Conservation (phyloP, 345 rosid genomes). For the Brassica nigra region DNA sequence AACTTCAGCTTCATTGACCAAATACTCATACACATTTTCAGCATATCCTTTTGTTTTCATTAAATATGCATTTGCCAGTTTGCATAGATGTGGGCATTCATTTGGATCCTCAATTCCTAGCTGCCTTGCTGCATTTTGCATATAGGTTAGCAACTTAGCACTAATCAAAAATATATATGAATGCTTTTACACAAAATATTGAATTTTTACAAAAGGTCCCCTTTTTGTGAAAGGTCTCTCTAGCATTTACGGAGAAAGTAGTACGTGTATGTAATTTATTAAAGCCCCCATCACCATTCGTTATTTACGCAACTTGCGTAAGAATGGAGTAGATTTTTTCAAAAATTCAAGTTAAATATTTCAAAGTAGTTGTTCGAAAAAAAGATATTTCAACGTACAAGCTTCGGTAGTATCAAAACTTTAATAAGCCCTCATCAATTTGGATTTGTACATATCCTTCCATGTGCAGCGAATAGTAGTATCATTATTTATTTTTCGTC, state of each 20-base stretch:
- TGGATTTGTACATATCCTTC: not conserved
- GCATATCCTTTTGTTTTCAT: constrained; percentile 60
- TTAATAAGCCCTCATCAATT: not conserved
- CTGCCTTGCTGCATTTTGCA: constrained; percentile 64
- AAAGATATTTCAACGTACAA: no score
- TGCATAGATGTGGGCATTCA: constrained; percentile 70
- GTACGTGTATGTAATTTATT: not conserved
- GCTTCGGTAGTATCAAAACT: not conserved
- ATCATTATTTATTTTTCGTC: not conserved
- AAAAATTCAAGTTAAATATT: not conserved
- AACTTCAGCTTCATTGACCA: constrained; percentile 53
- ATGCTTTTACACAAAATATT: not conserved
- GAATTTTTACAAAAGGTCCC: not conserved
- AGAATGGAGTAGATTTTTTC: not conserved
- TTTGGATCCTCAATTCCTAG: constrained; percentile 70
- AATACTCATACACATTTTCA: constrained; percentile 55
- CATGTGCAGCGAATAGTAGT: not conserved
- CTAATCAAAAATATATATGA: not conserved
- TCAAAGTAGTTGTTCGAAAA: no score
- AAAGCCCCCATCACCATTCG: not conserved
- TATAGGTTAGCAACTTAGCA: not conserved
- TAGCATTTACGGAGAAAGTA: not conserved
- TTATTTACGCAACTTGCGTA: not conserved
- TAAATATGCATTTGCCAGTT: constrained; percentile 64
- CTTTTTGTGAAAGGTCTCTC: not conserved